phyloP scores from a whole-genome alignment of 371 early-diverging fungal genomes.

The Syncephalastrum monosporum region DNA sequence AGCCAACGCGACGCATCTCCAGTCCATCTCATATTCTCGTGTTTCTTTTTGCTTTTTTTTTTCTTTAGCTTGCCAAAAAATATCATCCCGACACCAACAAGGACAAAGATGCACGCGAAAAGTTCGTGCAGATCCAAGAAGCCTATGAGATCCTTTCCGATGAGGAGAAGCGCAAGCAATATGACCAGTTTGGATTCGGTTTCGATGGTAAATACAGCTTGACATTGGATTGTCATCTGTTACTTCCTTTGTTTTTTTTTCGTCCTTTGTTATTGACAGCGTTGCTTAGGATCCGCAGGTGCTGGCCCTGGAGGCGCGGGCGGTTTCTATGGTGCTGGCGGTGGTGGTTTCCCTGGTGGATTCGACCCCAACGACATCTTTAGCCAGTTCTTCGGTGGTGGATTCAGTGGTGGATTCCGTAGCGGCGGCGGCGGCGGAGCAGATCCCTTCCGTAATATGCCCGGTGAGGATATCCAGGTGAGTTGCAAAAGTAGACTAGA shows the following conservation, averaged over 20 bases:
- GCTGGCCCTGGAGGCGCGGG: slow-evolving; percentile 55
- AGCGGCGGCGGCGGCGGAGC: slow-evolving; percentile 38
- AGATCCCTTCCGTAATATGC: slow-evolving; percentile 28
- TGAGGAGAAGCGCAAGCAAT: slow-evolving; percentile 83
- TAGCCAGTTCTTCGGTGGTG: slow-evolving; percentile 70
- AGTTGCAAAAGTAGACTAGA: not conserved
- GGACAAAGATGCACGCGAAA: slow-evolving; percentile 85
- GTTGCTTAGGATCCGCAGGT: slow-evolving; percentile 11
- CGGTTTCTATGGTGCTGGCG: slow-evolving; percentile 50
- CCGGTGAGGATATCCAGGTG: slow-evolving; percentile 51
- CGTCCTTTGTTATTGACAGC: not conserved
- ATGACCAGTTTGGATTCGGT: slow-evolving; percentile 87
- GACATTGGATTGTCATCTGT: not conserved
- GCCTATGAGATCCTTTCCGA: slow-evolving; percentile 95
- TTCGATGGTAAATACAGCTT: slow-evolving; percentile 40
- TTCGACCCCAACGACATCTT: slow-evolving; percentile 69
- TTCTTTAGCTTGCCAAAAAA: slow-evolving; percentile 79
- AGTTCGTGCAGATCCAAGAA: slow-evolving; percentile 94
- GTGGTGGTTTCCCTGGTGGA: slow-evolving; percentile 66
- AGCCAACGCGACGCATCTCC: not conserved
- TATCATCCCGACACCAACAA: slow-evolving; percentile 97
- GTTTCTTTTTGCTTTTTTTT: not conserved
- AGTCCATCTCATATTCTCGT: not conserved
- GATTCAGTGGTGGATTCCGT: slow-evolving; percentile 35
- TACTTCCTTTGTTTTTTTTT: not conserved